These are phyloP conservation scores for Wallacemonas sp. DNA, from an alignment of 208 protist genomes.

Conservation along the genomic window DNA sequence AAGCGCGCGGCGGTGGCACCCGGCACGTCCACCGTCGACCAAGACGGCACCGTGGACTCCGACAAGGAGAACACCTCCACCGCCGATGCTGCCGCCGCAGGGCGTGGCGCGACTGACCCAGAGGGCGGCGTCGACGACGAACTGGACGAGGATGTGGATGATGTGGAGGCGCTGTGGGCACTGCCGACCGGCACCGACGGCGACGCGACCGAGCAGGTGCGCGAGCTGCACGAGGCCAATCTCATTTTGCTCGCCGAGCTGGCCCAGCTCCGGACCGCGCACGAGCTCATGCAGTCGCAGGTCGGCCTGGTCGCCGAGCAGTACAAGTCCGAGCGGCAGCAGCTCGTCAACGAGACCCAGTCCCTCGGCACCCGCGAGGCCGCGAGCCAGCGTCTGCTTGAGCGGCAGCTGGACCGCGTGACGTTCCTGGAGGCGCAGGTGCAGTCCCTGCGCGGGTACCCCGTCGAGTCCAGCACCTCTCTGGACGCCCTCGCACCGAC, in stretches of 20 bases:
- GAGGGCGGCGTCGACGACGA: neutral
- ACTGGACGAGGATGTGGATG: conserved; percentile 20
- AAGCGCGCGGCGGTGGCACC: no score
- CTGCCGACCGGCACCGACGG: conserved; percentile 36
- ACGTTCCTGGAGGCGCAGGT: conserved; percentile 89
- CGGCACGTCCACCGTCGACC: no score
- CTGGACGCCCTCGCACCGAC: conserved; percentile 42
- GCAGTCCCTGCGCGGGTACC: conserved; percentile 77
- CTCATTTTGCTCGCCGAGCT: conserved; percentile 66
- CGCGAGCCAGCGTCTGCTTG: conserved; percentile 59
- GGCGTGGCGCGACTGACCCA: neutral
- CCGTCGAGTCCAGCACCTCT: conserved; percentile 49
- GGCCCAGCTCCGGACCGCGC: conserved; percentile 65
- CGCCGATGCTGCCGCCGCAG: no score
- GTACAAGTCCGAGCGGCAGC: conserved; percentile 36
- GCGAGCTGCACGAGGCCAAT: conserved; percentile 86
- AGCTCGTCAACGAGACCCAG: conserved; percentile 29
- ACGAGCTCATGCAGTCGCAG: conserved; percentile 72
- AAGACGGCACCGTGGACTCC: neutral
- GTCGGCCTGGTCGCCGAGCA: conserved; percentile 36
- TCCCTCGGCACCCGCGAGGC: conserved; percentile 54
- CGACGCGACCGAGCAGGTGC: conserved; percentile 50
- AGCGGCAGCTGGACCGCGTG: conserved; percentile 78
- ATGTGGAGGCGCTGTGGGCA: conserved; percentile 23
- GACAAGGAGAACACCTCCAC: no score